A percentile compares a stretch with the other conserved stretches of the same genome.
phyloP scores from a whole-genome alignment of 805 yeast genomes.

The Lipomyces yamadae region DNA sequence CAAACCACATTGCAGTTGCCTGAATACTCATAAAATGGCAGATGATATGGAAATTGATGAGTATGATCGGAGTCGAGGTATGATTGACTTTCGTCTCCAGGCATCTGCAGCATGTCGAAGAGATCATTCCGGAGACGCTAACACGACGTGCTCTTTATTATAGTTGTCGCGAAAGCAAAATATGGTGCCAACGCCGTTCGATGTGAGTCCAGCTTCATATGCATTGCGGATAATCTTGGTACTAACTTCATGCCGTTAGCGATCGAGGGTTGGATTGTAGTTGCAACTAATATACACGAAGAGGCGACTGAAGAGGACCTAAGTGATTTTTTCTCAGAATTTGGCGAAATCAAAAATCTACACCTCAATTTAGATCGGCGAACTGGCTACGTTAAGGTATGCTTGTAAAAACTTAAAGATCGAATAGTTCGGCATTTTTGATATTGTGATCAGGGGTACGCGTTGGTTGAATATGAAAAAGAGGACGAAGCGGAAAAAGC shows the following conservation, averaged over 20 bases:
- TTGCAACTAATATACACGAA: constrained; percentile 51
- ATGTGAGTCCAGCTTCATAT: constrained; percentile 23
- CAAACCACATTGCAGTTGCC: too few species aligned
- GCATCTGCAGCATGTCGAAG: background rate
- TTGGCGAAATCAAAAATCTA: constrained; percentile 48
- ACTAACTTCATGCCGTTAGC: constrained; percentile 39
- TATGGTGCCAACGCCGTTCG: constrained; percentile 29
- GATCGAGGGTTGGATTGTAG: constrained; percentile 52
- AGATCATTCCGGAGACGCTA: background rate
- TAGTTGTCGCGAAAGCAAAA: constrained; percentile 28
- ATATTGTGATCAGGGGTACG: constrained; percentile 46
- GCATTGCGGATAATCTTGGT: background rate
- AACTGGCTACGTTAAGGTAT: constrained; percentile 51
- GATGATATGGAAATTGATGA: constrained; percentile 36
- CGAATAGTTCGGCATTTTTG: constrained; percentile 10
- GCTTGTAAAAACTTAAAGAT: background rate
- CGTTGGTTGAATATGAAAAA: constrained; percentile 48
- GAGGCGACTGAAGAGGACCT: constrained; percentile 55
- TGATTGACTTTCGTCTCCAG: background rate
- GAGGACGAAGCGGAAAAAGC: constrained; percentile 48
- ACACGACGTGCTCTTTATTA: background rate
- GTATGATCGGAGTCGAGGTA: constrained; percentile 8
- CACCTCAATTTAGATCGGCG: constrained; percentile 53
- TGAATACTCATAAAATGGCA: constrained; percentile 17
- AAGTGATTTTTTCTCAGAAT: constrained; percentile 51